phyloP scores from a whole-genome alignment of 2,329 filamentous ascomycete genomes.

The Phyllosticta paracitricarpa region DNA sequence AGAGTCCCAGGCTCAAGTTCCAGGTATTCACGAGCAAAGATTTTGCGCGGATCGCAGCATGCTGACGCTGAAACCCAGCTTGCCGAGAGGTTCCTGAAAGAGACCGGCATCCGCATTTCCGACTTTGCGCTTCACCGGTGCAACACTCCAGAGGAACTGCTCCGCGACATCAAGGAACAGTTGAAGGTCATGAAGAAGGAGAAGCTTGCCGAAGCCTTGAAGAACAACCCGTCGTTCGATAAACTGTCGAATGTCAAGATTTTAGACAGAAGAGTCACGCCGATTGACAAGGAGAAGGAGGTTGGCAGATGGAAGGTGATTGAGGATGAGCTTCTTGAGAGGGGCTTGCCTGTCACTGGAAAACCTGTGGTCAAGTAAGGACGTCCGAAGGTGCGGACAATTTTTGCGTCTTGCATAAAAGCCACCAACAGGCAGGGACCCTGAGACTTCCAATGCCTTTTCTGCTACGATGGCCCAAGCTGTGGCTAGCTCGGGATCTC shows the following conservation, averaged over 20 bases:
- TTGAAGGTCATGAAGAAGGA: slow-evolving; percentile 25
- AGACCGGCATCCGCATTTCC: slow-evolving; percentile 66
- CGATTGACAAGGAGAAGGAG: slow-evolving; percentile 60
- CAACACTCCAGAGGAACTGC: slow-evolving; percentile 29
- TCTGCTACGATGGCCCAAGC: no score
- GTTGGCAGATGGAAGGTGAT: slow-evolving; percentile 74
- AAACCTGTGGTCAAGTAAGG: background rate
- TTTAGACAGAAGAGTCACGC: slow-evolving; percentile 53
- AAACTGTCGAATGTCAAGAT: slow-evolving; percentile 62
- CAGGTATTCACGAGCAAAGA: background rate
- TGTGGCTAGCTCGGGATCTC: no score
- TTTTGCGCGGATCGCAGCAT: background rate
- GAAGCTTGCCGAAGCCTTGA: slow-evolving; percentile 47
- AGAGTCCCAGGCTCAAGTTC: slow-evolving; percentile 8
- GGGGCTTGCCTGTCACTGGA: slow-evolving; percentile 4
- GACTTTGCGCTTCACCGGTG: slow-evolving; percentile 52
- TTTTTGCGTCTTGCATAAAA: background rate
- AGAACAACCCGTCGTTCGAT: slow-evolving; percentile 42
- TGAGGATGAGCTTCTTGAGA: slow-evolving; percentile 50
- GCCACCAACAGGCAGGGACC: background rate
- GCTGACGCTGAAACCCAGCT: slow-evolving; percentile 44
- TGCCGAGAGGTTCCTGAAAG: slow-evolving; percentile 67
- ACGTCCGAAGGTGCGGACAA: background rate
- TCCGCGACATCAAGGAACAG: slow-evolving; percentile 7
- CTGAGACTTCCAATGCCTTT: background rate